Conservation (phyloP, 2,329 filamentous ascomycete species). For the Talaromyces sp. region DNA sequence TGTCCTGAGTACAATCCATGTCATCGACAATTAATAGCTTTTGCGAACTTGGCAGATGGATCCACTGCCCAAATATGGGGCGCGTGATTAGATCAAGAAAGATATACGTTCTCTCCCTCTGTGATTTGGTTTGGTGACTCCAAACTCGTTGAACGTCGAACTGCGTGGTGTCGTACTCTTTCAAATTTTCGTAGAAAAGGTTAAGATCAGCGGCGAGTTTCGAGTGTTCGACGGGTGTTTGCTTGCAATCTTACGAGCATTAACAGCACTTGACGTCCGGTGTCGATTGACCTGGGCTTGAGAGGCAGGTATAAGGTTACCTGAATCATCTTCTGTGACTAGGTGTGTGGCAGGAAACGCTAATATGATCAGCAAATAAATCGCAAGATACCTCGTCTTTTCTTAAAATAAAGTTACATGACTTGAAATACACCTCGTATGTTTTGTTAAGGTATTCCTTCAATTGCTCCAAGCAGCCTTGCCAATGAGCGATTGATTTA, state of each 20-base stretch:
- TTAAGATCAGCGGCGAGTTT: not conserved
- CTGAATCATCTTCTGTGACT: not conserved
- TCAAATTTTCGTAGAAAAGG: not conserved
- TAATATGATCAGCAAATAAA: not conserved
- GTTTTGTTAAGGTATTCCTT: no score
- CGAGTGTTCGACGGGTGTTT: not conserved
- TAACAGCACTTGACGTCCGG: not conserved
- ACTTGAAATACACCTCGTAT: no score
- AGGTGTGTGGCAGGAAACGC: no score
- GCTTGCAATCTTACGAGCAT: not conserved
- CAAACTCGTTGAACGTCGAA: not conserved
- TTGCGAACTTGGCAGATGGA: not conserved
- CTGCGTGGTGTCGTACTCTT: not conserved
- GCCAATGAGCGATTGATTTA: no score
- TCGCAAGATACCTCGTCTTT: no score
- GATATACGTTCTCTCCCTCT: not conserved
- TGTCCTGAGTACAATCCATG: not conserved
- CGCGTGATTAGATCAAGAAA: not conserved
- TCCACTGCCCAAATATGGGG: not conserved
- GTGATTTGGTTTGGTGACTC: not conserved
- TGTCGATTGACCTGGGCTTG: not conserved
- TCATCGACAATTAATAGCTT: not conserved
- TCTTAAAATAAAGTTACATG: no score
- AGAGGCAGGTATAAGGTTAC: not conserved
- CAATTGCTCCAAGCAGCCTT: no score